These are phyloP conservation scores for Xylaria polymorpha DNA, from an alignment of 2,329 filamentous ascomycete genomes.

Conservation along the genomic window DNA sequence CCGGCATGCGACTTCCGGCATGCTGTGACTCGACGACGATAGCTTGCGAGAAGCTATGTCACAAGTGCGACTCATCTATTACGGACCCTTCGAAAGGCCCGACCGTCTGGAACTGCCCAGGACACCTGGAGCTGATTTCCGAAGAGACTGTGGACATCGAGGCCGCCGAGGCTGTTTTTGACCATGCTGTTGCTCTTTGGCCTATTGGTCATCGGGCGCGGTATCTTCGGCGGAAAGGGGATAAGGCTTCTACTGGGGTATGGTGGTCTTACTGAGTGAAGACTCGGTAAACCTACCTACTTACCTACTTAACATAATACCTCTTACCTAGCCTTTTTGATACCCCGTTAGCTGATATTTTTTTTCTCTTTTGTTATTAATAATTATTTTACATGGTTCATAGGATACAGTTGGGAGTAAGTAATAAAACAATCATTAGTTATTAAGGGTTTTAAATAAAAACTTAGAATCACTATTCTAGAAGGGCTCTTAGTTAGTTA, in stretches of 20 bases:
- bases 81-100: slow-evolving; percentile 15
- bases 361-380: background rate
- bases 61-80: slow-evolving; percentile 32
- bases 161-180: slow-evolving; percentile 18
- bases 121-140: slow-evolving; percentile 5
- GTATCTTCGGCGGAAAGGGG: slow-evolving; percentile 22
- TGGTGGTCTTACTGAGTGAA: slow-evolving; percentile 22
- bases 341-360: no score
- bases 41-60: slow-evolving; percentile 19
- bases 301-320: background rate
- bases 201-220: slow-evolving; percentile 6
- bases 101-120: slow-evolving; percentile 17
- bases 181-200: slow-evolving; percentile 16
- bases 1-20: slow-evolving; percentile 6
- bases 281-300: no score
- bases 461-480: no score
- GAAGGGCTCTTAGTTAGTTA: no score
- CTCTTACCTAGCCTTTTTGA: background rate
- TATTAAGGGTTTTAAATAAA: background rate
- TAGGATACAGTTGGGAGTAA: background rate
- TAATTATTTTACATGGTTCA: background rate
- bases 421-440: background rate
- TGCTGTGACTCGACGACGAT: slow-evolving; percentile 19
- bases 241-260: slow-evolving; percentile 1
- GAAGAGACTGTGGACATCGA: background rate